phyloP scores from a whole-genome alignment of 164 flowering plant genomes.

The Tetrastigma voinierianum region DNA sequence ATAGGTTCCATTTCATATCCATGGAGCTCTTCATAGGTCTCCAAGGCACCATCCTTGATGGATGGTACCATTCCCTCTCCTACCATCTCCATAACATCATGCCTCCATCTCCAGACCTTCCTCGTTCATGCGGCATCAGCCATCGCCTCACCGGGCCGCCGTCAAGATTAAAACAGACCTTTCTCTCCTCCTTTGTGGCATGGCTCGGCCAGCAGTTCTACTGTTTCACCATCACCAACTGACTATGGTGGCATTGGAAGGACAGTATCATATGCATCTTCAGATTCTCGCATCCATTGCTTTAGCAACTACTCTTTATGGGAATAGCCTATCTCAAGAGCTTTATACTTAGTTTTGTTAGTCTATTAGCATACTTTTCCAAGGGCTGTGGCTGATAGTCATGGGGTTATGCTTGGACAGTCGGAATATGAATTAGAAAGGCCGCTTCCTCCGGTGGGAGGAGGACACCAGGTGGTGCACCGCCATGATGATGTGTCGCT shows the following conservation, averaged over 20 bases:
- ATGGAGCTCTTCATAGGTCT: slow-evolving; percentile 67
- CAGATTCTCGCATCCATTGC: slow-evolving; percentile 27
- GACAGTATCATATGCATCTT: slow-evolving; percentile 41
- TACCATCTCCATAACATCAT: slow-evolving; percentile 73
- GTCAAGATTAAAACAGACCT: slow-evolving; percentile 29
- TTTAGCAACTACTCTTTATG: slow-evolving; percentile 55
- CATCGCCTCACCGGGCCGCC: slow-evolving; percentile 19
- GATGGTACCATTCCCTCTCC: slow-evolving; percentile 70
- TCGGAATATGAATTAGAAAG: slow-evolving; percentile 58
- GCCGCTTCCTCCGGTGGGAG: slow-evolving; percentile 54
- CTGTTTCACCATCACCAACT: slow-evolving; percentile 54
- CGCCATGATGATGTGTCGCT: slow-evolving; percentile 47
- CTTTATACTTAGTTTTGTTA: slow-evolving; percentile 62
- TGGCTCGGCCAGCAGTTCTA: slow-evolving; percentile 69
- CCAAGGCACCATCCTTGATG: slow-evolving; percentile 56
- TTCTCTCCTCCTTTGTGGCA: slow-evolving; percentile 42
- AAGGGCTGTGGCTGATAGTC: slow-evolving; percentile 71
- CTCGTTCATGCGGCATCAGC: slow-evolving; percentile 41
- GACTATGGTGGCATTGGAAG: slow-evolving; percentile 41
- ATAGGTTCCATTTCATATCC: slow-evolving; percentile 31
- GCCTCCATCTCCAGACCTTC: slow-evolving; percentile 47
- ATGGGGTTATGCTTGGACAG: slow-evolving; percentile 76
- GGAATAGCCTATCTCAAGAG: slow-evolving; percentile 47
- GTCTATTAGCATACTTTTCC: slow-evolving; percentile 60
- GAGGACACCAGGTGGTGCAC: slow-evolving; percentile 56